Evolutionary conservation across 2,329 filamentous ascomycete species (phyloP).

Genomic region (Lithohypha guttulata): DNA sequence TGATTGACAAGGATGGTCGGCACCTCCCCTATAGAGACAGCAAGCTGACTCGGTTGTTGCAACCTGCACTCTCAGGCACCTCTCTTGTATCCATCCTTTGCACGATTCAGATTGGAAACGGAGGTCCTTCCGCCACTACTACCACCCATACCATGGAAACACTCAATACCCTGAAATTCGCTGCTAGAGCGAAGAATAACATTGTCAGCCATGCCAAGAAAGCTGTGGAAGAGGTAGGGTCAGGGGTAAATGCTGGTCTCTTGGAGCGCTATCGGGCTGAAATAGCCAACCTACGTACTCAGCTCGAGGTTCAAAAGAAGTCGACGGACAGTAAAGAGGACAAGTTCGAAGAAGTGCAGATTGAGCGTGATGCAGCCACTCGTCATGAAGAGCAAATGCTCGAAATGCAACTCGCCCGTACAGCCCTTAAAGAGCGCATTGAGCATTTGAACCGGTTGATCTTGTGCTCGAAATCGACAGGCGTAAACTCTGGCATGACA

Average conservation of each 20-base stretch:
- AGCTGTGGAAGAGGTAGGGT: conserved; percentile 76
- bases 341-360: conserved; percentile 55
- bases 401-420: conserved; percentile 94
- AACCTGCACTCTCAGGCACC: conserved; percentile 83
- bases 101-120: conserved; percentile 81
- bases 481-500: conserved; percentile 73
- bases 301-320: conserved; percentile 75
- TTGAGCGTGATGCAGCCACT: conserved; percentile 69
- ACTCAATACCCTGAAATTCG: conserved; percentile 92
- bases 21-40: conserved; percentile 95
- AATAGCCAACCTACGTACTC: conserved; percentile 67
- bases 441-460: conserved; percentile 94
- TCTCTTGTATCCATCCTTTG: conserved; percentile 95
- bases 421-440: conserved; percentile 91
- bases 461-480: conserved; percentile 86
- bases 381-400: conserved; percentile 95
- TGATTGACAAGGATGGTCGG: conserved; percentile 70
- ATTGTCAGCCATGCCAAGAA: conserved; percentile 95
- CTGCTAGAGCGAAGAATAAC: conserved; percentile 91
- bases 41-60: conserved; percentile 85
- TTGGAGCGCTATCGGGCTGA: conserved; percentile 91
- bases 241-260: conserved; percentile 52
- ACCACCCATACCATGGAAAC: conserved; percentile 77
- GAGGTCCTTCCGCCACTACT: conserved; percentile 57
- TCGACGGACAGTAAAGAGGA: conserved; percentile 51